Base-by-base conservation (phyloP, 2,329 filamentous ascomycete genomes). In the Bertia moriformis region DNA sequence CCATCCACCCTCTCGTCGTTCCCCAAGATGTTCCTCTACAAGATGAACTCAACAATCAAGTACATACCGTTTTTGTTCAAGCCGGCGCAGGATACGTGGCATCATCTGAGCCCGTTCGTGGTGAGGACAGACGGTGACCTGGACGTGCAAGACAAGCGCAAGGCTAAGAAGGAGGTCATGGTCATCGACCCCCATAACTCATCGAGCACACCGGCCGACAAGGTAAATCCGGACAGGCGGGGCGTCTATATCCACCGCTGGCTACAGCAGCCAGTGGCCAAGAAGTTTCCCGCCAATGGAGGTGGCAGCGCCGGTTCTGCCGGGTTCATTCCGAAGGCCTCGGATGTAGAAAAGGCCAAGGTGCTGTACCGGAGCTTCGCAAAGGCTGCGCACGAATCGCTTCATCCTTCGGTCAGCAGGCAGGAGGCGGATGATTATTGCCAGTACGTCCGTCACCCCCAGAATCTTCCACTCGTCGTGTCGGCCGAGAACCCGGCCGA, bases 21-120 rank as follows among this genome's bases (percentile, higher is more conserved):
- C 47, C 72, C 79, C 13, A 96, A 95, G 54, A 83, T 95, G 55
- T 95, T 94, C 53, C 76, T 86, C 0, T 94, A 83, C 59, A 87
- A 85, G 53, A 84, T 96, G 71, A 93, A 89, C 52, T 88, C 84
- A 1, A 91, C 84, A 3, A 75, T 88, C 44, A 83, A 83, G 43
- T 89, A 89, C 53, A 80, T 89, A 20, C 82, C 83, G 7, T 70
- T 89, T 42, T 10, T 10, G 7, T 27, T 27, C 7, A 80, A 80
- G 42, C 73, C 77, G 2, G 78, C 77, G 3, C 73, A 80, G 48
- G 78, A 79, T 12, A 27, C n/a, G 22, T 76, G 75, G 41, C 87
- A 87, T 50, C 84, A 95, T 52, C 69, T 89, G 32, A 93, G 84
- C 43, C 89, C 89, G 1, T 96, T 96, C 56, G 76, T 81, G 24